Conservation (phyloP, 176 grass and related monocot genomes). For the Cenchrus purpureus region DNA sequence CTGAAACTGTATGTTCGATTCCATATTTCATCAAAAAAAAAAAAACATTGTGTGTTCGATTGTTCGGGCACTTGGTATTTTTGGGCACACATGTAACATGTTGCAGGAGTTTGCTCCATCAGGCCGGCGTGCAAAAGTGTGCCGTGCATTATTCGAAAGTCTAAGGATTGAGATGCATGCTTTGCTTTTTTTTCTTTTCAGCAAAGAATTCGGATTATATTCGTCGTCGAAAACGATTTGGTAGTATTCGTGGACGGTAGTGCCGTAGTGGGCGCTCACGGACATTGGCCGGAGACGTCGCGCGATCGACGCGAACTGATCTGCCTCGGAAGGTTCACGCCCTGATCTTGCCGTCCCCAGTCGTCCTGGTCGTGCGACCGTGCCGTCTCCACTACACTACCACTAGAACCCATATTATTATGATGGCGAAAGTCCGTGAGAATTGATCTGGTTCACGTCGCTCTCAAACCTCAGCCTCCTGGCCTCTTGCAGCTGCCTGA, state of each 20-base stretch:
- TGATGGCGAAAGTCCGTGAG: neutral
- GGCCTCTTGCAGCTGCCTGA: neutral
- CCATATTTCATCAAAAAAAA: too few relatives aligned
- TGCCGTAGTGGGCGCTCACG: neutral
- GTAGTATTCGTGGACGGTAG: too few relatives aligned
- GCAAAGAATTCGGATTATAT: neutral
- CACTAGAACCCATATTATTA: neutral
- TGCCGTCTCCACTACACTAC: neutral
- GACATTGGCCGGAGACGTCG: constrained; percentile 2
- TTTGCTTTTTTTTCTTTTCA: neutral
- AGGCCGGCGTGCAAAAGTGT: neutral
- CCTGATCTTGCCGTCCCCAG: constrained; percentile 38
- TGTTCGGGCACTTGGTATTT: neutral
- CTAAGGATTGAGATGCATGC: neutral
- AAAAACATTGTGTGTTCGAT: too few relatives aligned
- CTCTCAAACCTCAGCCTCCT: neutral
- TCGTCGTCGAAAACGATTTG: neutral
- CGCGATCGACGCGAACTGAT: neutral
- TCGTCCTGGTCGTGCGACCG: too few relatives aligned
- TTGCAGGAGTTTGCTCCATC: neutral
- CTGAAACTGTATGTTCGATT: neutral
- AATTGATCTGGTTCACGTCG: constrained; percentile 30
- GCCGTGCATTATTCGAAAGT: neutral
- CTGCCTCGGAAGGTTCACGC: neutral
- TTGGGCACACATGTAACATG: neutral